Evolutionary conservation across 1,284 basidiomycete species (phyloP), one percentile per base, ranked within the genome.

Genomic region (Malassezia nana): DNA sequence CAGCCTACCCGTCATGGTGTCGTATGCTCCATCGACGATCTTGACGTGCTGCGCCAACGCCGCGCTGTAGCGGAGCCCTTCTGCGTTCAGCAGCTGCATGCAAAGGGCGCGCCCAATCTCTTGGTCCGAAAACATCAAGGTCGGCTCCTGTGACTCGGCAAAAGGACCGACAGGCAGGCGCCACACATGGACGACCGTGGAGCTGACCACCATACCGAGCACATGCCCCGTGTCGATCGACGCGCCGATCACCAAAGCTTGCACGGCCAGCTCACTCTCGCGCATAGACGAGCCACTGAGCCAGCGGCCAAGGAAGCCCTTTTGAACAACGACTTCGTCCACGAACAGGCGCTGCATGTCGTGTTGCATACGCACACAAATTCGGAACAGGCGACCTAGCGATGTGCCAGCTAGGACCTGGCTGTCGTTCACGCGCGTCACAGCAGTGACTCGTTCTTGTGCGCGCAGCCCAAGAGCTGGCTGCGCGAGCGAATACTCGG

Each of bases 171-270:
- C n/a, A 20, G 72, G 59, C 16, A 74, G 52, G 33, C 64, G 58
- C 73, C 73, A 74, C 32, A 63, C 60, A 30, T 74, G 72, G 13
- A 73, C 39, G 24, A 53, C 59, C 41, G 58, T 59, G 6, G 53
- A 54, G 18, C 68, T 62, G 30, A 68, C 54, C 20, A 69, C 69
- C 26, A 64, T 64, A 5, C 71, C 57, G 9, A 61, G 61, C 13
- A 58, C 39, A 12, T 55, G 55, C 4, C 59, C 58, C 18, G 31
- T 31, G 30, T 25, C 26, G 31, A 13, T 22, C 13, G 45, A 22
- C 22, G 45, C 13, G 3, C 20, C 24, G 45, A 47, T 24, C n/a
- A 35, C 45, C 18, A 47, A 24, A 15, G 45, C 31, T 15, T 16
- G 24, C 4, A 67, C 57, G 7, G 68, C 66, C 25, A 74, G 50